A percentile compares a stretch with the other conserved stretches of the same genome.
Conservation (phyloP, 139 green algal genomes). For the Coccomyxa sp. region DNA sequence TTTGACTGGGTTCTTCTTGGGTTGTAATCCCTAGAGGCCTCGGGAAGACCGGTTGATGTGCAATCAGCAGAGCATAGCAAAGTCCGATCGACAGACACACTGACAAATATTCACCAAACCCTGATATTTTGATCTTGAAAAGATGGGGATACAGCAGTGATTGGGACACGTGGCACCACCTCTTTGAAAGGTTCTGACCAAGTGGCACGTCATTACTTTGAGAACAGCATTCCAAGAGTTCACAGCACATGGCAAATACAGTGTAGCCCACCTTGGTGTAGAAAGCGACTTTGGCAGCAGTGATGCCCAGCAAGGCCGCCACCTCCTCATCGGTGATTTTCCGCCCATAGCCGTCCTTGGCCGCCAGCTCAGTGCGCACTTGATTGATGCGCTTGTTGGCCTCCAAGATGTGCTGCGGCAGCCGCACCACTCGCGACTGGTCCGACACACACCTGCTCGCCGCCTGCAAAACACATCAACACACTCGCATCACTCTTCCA, state of each 20-base stretch:
- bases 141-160: too few species aligned
- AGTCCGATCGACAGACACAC: too few species aligned
- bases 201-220: too few species aligned
- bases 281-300: conserved; percentile 42
- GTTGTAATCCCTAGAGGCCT: too few species aligned
- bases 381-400: conserved; percentile 15
- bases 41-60: too few species aligned
- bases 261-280: background rate
- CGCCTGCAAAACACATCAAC: background rate
- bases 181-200: too few species aligned
- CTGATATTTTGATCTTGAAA: too few species aligned
- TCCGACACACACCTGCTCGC: conserved; percentile 34
- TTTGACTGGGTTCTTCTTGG: too few species aligned
- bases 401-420: conserved; percentile 83
- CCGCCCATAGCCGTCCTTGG: conserved; percentile 20
- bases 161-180: too few species aligned
- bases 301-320: conserved; percentile 45
- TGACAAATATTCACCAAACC: too few species aligned
- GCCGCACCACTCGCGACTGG: conserved; percentile 60
- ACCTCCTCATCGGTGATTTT: conserved; percentile 51
- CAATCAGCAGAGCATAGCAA: too few species aligned
- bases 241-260: background rate
- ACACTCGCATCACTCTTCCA: too few species aligned
- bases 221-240: background rate
- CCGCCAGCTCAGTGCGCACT: conserved; percentile 24